Evolutionary conservation across 176 grass and related monocot genomes (phyloP).

Genomic region (Pontederia paniculata): DNA sequence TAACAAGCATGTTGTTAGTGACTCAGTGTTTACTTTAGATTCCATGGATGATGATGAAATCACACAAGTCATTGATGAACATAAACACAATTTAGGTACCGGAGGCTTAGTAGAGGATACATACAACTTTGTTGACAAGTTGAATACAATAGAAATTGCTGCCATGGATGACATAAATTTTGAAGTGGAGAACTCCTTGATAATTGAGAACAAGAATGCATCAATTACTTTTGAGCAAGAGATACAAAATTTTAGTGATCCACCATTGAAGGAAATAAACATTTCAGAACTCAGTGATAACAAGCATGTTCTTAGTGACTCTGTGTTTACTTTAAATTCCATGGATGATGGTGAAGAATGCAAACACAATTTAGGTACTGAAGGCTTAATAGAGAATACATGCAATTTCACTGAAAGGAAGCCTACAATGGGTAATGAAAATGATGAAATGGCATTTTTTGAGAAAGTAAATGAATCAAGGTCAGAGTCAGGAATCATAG

Average conservation of each 20-base stretch:
- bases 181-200: not conserved
- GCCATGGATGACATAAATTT: not conserved
- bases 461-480: constrained; percentile 10
- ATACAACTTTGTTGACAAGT: not conserved
- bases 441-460: no score
- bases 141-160: not conserved
- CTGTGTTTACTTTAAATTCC: constrained; percentile 11
- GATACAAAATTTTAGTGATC: not conserved
- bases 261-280: constrained; percentile 6
- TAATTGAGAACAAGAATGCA: constrained; percentile 7
- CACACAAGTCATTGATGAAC: no score
- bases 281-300: constrained; percentile 15
- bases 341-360: constrained; percentile 33
- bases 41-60: constrained; percentile 30
- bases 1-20: constrained; percentile 22
- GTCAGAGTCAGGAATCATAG: constrained; percentile 17
- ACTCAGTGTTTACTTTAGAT: constrained; percentile 4
- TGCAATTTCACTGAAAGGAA: not conserved
- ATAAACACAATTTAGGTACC: constrained; percentile 3
- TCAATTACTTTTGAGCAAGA: not conserved
- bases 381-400: constrained; percentile 14
- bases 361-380: constrained; percentile 6
- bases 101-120: constrained; percentile 14
- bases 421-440: no score
- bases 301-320: constrained; percentile 17